Conservation (phyloP, 306 rosid species). For the Glycine latifolia region DNA sequence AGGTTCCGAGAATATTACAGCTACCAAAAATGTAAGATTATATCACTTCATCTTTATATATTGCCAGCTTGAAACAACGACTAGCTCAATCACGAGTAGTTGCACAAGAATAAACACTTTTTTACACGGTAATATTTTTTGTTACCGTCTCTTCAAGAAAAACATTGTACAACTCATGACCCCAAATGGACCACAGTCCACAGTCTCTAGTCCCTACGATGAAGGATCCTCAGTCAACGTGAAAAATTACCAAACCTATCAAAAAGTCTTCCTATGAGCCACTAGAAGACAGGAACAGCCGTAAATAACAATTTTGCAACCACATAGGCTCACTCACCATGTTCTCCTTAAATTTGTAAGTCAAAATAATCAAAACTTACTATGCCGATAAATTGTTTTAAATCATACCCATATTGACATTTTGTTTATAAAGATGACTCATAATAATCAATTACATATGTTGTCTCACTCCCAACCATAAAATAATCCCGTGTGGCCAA, state of each 20-base stretch:
- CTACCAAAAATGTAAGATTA: not conserved
- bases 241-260: not conserved
- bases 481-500: not conserved
- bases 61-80: not conserved
- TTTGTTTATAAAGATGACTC: no score
- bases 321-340: not conserved
- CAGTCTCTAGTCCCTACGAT: not conserved
- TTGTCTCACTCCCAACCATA: not conserved
- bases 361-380: no score
- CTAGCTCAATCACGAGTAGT: not conserved
- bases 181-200: slow-evolving; percentile 1
- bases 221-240: not conserved
- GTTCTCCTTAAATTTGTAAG: no score
- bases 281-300: not conserved
- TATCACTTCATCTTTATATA: not conserved
- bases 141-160: not conserved
- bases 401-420: no score
- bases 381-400: no score
- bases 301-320: not conserved
- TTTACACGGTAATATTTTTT: not conserved
- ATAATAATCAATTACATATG: not conserved
- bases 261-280: not conserved
- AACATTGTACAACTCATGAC: not conserved
- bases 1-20: not conserved
- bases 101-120: not conserved